These are phyloP conservation scores for Scedosporium dehoogii DNA, from an alignment of 2,329 filamentous ascomycete genomes.

Conservation along the genomic window DNA sequence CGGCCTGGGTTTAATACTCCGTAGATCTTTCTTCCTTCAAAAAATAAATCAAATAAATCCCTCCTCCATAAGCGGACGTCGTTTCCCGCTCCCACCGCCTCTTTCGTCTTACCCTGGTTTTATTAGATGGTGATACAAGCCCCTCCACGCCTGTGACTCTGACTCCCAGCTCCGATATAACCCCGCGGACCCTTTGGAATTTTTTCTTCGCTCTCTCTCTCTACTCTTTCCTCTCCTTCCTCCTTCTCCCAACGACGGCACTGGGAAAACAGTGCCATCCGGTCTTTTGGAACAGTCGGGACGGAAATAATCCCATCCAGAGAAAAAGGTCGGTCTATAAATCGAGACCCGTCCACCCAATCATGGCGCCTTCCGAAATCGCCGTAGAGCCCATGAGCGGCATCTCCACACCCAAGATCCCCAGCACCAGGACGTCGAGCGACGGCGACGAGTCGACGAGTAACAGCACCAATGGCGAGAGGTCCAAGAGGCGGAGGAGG, in stretches of 20 bases:
- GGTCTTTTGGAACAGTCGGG: background rate
- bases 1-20: background rate
- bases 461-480: slow-evolving; percentile 5
- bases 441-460: slow-evolving; percentile 8
- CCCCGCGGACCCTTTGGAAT: background rate
- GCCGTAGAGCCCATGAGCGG: background rate
- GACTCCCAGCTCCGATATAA: background rate
- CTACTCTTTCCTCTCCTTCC: background rate
- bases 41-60: background rate
- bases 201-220: background rate
- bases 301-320: too few species aligned
- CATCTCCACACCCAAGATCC: slow-evolving; percentile 5
- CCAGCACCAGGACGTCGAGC: slow-evolving; percentile 8
- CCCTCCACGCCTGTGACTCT: background rate
- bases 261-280: background rate
- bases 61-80: background rate
- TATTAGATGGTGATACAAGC: too few species aligned
- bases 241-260: background rate
- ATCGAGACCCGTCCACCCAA: background rate
- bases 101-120: background rate
- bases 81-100: background rate
- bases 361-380: slow-evolving; percentile 7
- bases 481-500: slow-evolving; percentile 9
- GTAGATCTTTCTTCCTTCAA: background rate
- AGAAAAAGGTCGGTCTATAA: background rate